Base-by-base conservation (phyloP, 805 yeast genomes). In the Saccharomyces eubayanus region DNA sequence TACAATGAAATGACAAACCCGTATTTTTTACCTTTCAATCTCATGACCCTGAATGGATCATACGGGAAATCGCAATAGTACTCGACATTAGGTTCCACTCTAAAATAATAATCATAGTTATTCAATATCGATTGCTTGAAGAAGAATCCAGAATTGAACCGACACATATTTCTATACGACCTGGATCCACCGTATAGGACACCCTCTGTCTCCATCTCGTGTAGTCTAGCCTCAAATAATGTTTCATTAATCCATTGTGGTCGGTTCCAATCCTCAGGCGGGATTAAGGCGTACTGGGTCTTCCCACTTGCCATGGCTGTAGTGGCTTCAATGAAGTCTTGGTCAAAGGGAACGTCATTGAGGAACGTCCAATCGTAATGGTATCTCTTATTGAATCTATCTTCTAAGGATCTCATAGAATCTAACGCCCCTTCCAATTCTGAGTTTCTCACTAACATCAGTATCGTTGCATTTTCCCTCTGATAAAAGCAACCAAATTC, bases 31-130 rank as follows among this genome's bases (percentile, higher is more conserved):
- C 79, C 74, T 62, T 86, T 82, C 55, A 82, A 84, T 60, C 89
- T 77, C 85, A 91, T 78, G 59, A 83, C 79, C 62, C 80, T 78
- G 74, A 91, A 91, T 8, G 96, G 89, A 67, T 91, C 98, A 72
- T 83, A 83, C 8, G 62, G 61, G 61, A 86, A 80, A 70, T 91
- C 96, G 71, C 97, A 91, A 69, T 75, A 86, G 67, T 87, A 85
- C 63, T 86, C 82, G 52, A 90, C 88, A 57, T 84, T 89, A 0
- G 98, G 98, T 68, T 91, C 98, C 16, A 91, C 96, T 58, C 98
- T 77, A 83, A 96, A 90, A 72, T 90, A 91, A 76, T 84, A 91
- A 55, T 88, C 90, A 72, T 87, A 91, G 41, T 84, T 76, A 50
- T 73, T 69, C 62, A 90, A 70, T 48, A 88, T 66, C 53, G 81